Evolutionary conservation across 1,139 yeast genomes (phyloP), one percentile per base, ranked within the genome.

Genomic region (Cylindricascospora bacillispora): DNA sequence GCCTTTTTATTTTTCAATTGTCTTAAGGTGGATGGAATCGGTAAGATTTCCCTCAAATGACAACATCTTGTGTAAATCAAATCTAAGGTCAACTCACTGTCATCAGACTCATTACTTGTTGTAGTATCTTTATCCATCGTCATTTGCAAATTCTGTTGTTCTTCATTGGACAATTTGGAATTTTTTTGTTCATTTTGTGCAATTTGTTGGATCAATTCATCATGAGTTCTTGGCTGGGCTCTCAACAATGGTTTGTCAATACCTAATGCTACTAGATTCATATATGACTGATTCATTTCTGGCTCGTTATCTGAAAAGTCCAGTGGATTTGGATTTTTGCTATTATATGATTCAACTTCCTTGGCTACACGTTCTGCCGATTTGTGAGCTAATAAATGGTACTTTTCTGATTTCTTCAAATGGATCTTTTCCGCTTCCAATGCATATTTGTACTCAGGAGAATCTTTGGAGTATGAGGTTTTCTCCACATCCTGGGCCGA

Each of bases 21-120:
- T 44, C 76, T 76, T 35, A 78, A 49, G 9, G 81, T 77, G 1
- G 86, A 82, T 2, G 89, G 82, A 29, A 77, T 75, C 0, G 86
- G 85, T 17, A 77, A 50, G 33, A 77, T 77, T 45, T 77, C 86
- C 39, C 86, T 58, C 27, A 77, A 57, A 47, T 77, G 86, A 47
- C 86, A 77, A 43, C 85, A 76, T 34, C 92, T 60, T 0, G 89
- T 75, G 50, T 79, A 79, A 52, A 79, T 61, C 5, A 68, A 54
- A 41, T 78, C 89, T 34, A 82, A 57, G 1, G 81, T 63, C 10
- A 73, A 40, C 41, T 52, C 63, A 14, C 28, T 13, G 24, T 12
- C 20, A 9, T 10, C 13, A 3, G 20, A 6, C 9, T 19, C 14
- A 11, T 19, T 11, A 13, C 27, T n/a, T 2, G 29, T 21, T 2